Evolutionary conservation across 73 alveolate genomes (phyloP), one percentile per base, ranked within the genome.

Genomic region (Paramecium caudatum): DNA sequence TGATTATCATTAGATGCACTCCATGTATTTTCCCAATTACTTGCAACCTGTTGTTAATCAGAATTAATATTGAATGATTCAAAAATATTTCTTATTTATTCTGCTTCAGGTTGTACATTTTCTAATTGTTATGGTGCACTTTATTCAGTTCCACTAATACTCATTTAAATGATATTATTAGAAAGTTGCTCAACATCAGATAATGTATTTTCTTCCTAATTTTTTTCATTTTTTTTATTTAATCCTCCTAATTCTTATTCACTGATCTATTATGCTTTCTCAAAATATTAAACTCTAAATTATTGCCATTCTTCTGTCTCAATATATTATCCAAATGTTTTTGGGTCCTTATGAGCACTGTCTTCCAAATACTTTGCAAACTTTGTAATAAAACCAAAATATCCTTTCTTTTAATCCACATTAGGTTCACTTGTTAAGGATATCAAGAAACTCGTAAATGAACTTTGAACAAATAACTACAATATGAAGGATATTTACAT

Each of bases 181-280:
- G n/a, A n/a, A n/a, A n/a, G n/a, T n/a, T n/a, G n/a, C n/a, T n/a
- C n/a, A n/a, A n/a, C n/a, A n/a, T n/a, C n/a, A n/a, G n/a, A n/a
- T n/a, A n/a, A n/a, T n/a, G n/a, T 41, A 7, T 41, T 7, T 7
- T 41, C 49, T 41, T 41, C 49, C 6, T 7, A 41, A 7, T 41
- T 7, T 10, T 41, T 10, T 41, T 7, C 49, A 7, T 41, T 41
- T 10, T 48, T 30, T 16, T n/a, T 41, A 10, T 8, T 48, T 8
- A 12, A 48, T 48, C 70, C 70, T 48, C 70, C 70, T 48, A 48
- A 48, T 16, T 48, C 70, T 5, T 7, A 5, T 16, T 48, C 70
- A 48, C 70, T 12, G 7, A 9, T 5, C 8, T 7, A 7, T 48
- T 7, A 9, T 5, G 70, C 70, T 16, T n/a, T 48, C 5, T 12